These are phyloP conservation scores for Porphyra umbilicalis DNA, from an alignment of 31 red algal species.

Conservation along the genomic window DNA sequence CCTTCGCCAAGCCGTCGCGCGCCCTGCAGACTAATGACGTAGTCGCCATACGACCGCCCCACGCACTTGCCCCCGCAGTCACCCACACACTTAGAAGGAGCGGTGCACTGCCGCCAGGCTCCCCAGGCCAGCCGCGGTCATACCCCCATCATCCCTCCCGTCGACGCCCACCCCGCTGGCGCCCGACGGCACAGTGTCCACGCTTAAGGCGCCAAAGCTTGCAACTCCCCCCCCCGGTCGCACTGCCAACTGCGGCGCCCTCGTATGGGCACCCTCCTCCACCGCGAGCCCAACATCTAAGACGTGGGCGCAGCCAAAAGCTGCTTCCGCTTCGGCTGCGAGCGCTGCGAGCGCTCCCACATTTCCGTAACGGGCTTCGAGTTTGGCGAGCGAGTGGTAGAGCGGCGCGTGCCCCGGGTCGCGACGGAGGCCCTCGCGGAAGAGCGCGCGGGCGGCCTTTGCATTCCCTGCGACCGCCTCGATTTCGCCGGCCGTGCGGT, in stretches of 20 bases:
- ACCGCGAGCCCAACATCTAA: background rate
- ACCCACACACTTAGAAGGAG: too few species aligned
- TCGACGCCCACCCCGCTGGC: background rate
- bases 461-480: conserved; percentile 54
- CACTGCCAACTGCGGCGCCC: background rate
- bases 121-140: background rate
- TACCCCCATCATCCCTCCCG: background rate
- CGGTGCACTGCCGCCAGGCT: background rate
- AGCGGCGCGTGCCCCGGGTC: conserved; percentile 71
- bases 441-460: conserved; percentile 57
- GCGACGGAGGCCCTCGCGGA: conserved; percentile 58
- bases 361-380: conserved; percentile 62
- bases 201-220: background rate
- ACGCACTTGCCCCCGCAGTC: too few species aligned
- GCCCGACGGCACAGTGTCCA: background rate
- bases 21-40: too few species aligned
- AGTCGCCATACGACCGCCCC: too few species aligned
- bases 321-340: conserved; percentile 41
- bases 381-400: conserved; percentile 59
- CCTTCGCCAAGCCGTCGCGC: too few species aligned
- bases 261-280: background rate
- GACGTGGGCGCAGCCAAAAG: conserved; percentile 12
- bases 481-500: conserved; percentile 60
- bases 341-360: conserved; percentile 37
- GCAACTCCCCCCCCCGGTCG: background rate